Evolutionary conservation across 805 yeast species (phyloP), one percentile per base, ranked within the genome.

Genomic region (Jamesozyma rosinii): DNA sequence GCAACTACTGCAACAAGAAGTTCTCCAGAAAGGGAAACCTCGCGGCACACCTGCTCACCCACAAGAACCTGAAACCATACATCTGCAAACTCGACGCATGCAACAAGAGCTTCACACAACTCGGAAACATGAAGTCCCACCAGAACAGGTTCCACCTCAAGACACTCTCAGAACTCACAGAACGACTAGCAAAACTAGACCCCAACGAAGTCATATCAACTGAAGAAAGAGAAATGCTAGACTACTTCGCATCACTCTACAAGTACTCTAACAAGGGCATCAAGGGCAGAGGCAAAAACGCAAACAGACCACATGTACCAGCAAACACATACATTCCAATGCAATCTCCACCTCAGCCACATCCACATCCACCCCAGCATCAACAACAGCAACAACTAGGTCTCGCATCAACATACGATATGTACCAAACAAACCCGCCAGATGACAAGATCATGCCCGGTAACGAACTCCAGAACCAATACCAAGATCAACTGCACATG

Each of bases 111-210:
- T 89, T 89, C 56, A 86, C 96, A 0, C 97, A 90, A 67, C 69
- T 89, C 51, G 97, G 97, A 2, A 90, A 90, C 57, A 73, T 90
- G 69, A 89, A 90, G 64, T 83, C 95, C 0, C 97, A 90, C 61
- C 97, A 90, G 58, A 90, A 89, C 64, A 72, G 88, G 53, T 87
- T 88, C 58, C 97, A 88, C 61, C 63, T 77, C 48, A 76, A 75
- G 8, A 79, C 94, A 0, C 68, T 90, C 48, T 77, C 76, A 49
- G 69, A 68, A 34, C 67, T 87, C 57, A 84, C 92, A 1, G 75
- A 70, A 48, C 75, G 73, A 50, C 63, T 83, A 48, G 87, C 89
- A 0, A 80, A 78, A 48, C 61, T 80, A 37, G 76, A 79, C 17
- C 72, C 75, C 2, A 66, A 67, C 45, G 63, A 64, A 40, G 51